A percentile compares a stretch with the other conserved stretches of the same genome.
phyloP scores from a whole-genome alignment of 768 basidiomycete species.

The Naganishia friedmannii region DNA sequence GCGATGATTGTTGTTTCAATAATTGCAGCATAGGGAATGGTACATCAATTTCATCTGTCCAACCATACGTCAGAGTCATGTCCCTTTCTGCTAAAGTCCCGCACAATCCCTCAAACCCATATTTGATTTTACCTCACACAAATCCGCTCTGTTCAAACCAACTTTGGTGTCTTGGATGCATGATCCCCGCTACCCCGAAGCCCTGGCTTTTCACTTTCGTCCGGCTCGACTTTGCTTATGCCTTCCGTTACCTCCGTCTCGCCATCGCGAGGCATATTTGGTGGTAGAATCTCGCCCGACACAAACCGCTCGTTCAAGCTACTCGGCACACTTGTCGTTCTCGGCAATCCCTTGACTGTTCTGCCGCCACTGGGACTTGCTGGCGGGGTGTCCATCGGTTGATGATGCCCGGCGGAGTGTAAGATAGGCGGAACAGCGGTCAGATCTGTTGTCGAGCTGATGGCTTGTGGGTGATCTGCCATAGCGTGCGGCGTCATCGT shows the following conservation, averaged over 20 bases:
- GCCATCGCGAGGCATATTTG: not conserved
- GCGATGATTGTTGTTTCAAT: no score
- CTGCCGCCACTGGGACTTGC: slow-evolving; percentile 3
- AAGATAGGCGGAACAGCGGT: slow-evolving; percentile 8
- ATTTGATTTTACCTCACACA: not conserved
- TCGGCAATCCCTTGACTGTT: slow-evolving; percentile 14
- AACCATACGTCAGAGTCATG: not conserved
- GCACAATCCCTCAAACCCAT: not conserved
- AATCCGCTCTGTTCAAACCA: not conserved
- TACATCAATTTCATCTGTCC: no score
- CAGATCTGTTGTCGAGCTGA: slow-evolving; percentile 42
- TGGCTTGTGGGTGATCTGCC: slow-evolving; percentile 47
- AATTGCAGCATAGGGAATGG: no score
- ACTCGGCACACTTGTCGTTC: slow-evolving; percentile 10
- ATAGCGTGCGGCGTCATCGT: slow-evolving; percentile 50
- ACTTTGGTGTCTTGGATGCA: slow-evolving; percentile 6
- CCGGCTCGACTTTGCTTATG: not conserved
- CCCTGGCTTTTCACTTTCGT: not conserved
- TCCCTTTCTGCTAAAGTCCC: not conserved
- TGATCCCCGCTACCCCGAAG: not conserved
- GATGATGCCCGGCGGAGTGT: not conserved
- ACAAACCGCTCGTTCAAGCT: slow-evolving; percentile 29
- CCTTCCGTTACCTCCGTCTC: not conserved
- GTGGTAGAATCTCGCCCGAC: slow-evolving; percentile 4
- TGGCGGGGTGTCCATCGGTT: slow-evolving; percentile 3